Evolutionary conservation across 2,329 filamentous ascomycete species (phyloP).

Genomic region (Botrytis paeoniae): DNA sequence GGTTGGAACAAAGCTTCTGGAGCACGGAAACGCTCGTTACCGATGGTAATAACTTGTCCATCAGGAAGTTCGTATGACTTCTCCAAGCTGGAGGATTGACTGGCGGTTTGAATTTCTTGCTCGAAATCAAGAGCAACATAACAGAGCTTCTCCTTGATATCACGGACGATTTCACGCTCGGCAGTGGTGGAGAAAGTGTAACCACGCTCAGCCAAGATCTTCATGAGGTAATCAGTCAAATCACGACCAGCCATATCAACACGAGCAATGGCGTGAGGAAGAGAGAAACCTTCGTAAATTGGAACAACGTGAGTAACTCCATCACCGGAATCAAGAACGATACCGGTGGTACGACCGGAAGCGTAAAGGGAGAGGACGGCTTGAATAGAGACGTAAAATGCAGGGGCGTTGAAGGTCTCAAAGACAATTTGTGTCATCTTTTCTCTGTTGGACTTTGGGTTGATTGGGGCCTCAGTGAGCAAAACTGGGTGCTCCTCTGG

Average conservation of each 20-base stretch:
- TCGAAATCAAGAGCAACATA: constrained; percentile 99
- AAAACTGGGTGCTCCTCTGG: constrained; percentile 99
- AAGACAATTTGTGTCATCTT: constrained; percentile 99
- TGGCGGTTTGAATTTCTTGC: constrained; percentile 99
- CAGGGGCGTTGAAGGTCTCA: constrained; percentile 99
- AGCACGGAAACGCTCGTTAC: constrained; percentile 99
- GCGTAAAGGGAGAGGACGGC: constrained; percentile 98
- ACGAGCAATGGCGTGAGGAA: constrained; percentile 99
- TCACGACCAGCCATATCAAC: constrained; percentile 99
- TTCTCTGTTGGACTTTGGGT: constrained; percentile 99
- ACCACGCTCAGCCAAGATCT: constrained; percentile 98
- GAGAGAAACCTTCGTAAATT: constrained; percentile 99
- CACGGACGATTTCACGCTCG: constrained; percentile 99
- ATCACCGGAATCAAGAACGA: constrained; percentile 99
- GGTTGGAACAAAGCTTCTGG: constrained; percentile 99
- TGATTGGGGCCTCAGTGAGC: constrained; percentile 98
- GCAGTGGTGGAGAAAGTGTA: constrained; percentile 99
- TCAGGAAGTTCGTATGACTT: constrained; percentile 99
- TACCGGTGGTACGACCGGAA: constrained; percentile 99
- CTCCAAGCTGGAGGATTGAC: constrained; percentile 97
- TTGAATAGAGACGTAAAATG: constrained; percentile 99
- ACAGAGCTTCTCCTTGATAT: constrained; percentile 99
- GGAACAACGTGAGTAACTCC: constrained; percentile 99
- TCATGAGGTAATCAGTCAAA: constrained; percentile 99
- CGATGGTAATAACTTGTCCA: constrained; percentile 98